Evolutionary conservation across 345 rosid species (phyloP).

Genomic region (Ceriops decandra): DNA sequence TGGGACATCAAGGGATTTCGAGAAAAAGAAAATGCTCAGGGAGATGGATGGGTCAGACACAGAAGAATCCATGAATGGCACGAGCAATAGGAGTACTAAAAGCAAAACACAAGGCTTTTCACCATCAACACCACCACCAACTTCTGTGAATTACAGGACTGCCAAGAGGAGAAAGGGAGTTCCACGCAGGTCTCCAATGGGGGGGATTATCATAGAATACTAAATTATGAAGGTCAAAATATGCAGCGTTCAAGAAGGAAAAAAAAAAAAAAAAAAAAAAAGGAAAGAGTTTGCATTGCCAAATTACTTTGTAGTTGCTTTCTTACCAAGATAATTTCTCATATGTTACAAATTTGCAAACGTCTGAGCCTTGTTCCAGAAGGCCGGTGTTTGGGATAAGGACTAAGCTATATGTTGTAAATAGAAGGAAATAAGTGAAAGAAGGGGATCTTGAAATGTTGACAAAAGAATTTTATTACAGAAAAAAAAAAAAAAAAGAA

Average conservation of each 20-base stretch:
- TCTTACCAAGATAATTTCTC: background rate
- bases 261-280: too few species aligned
- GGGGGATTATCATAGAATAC: slow-evolving; percentile 22
- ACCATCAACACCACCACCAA: slow-evolving; percentile 32
- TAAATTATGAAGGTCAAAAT: background rate
- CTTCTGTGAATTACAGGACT: slow-evolving; percentile 16
- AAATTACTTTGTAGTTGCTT: too few species aligned
- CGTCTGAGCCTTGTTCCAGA: slow-evolving; percentile 18
- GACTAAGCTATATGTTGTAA: background rate
- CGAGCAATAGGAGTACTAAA: background rate
- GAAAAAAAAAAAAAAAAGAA: background rate
- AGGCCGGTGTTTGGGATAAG: slow-evolving; percentile 19
- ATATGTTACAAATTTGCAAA: background rate
- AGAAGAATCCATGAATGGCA: slow-evolving; percentile 30
- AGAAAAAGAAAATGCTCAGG: slow-evolving; percentile 33
- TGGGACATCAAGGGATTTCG: slow-evolving; percentile 56
- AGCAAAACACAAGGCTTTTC: slow-evolving; percentile 18
- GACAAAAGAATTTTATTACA: background rate
- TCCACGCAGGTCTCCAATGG: slow-evolving; percentile 35
- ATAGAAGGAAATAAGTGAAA: slow-evolving; percentile 10
- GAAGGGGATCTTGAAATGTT: background rate
- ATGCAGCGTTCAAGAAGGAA: background rate
- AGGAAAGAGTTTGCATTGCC: too few species aligned
- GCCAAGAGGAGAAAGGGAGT: slow-evolving; percentile 33
- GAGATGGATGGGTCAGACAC: slow-evolving; percentile 18